Base-by-base conservation (phyloP, 352 stramenopile species). In the Phytophthora agathidicida region DNA sequence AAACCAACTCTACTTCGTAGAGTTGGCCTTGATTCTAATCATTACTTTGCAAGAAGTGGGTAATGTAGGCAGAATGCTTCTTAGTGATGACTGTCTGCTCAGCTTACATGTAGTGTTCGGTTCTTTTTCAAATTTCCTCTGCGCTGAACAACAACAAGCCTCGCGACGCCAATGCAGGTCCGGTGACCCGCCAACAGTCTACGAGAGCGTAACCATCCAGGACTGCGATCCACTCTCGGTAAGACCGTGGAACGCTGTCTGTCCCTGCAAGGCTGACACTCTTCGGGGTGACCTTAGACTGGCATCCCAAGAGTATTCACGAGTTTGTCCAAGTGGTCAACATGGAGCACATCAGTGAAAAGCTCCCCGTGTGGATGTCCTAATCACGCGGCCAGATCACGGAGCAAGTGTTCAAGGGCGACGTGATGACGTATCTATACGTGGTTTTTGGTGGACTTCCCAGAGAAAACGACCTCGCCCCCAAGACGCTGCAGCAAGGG, bases 401-500 rank as follows among this genome's bases (percentile, higher is more conserved):
- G 0, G 54, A 46, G n/a, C 31, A 62, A 24, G 23, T n/a, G 22
- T 43, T 73, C 37, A 61, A 60, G 36, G 56, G 39, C 36, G 60
- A 73, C 44, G 43, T 65, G 10, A 63, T 70, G 46, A 32, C 42
- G 3, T 58, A 54, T 39, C 39, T 74, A 13, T 49, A 30, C 2
- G 27, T 42, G n/a, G 46, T 75, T 4, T 47, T 60, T 23, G 69
- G 69, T 7, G 69, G 66, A 4, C 24, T 71, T 11, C 17, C 54
- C 6, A 11, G 41, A 20, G 52, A 61, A 8, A 60, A 61, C 31
- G 28, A 65, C 30, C 30, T 76, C 39, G 60, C 52, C 2, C 66
- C 65, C 1, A 79, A 73, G 41, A 73, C 61, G 16, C 22, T 62
- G 22, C 30, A 54, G 20, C 56, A 76, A 20, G 36, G 47, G 20